These are phyloP conservation scores for Acanthamoeba castellanii DNA, from an alignment of 208 protist genomes.

Conservation along the genomic window DNA sequence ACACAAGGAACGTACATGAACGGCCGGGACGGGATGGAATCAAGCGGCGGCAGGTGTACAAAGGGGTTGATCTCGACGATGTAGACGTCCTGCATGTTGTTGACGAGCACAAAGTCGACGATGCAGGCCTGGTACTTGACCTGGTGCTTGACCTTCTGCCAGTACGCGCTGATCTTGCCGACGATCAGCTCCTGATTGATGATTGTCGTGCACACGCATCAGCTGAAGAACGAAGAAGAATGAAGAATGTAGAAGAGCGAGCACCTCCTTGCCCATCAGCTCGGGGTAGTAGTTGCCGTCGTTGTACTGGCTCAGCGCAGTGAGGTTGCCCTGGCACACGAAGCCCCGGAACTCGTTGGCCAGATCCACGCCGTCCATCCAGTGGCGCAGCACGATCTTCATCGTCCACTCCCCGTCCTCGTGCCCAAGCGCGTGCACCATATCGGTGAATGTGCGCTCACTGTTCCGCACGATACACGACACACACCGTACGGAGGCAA, in stretches of 20 bases:
- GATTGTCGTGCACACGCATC: no score
- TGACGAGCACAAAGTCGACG: conserved; percentile 70
- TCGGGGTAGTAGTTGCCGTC: conserved; percentile 60
- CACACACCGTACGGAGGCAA: neutral
- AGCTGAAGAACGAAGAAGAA: neutral
- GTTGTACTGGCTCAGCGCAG: conserved; percentile 67
- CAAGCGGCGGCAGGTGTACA: neutral
- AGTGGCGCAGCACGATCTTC: conserved; percentile 63
- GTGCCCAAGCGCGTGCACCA: neutral
- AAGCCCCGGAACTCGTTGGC: conserved; percentile 67
- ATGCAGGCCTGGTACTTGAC: conserved; percentile 45
- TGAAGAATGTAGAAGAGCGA: neutral
- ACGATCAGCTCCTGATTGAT: conserved; percentile 30
- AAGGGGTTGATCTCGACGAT: conserved; percentile 72
- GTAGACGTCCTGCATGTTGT: conserved; percentile 45
- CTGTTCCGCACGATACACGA: neutral
- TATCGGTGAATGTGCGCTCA: conserved; percentile 64
- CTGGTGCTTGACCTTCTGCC: neutral
- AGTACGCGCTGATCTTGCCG: neutral
- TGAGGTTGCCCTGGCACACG: conserved; percentile 36
- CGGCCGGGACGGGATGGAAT: no score
- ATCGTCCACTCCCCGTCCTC: conserved; percentile 53
- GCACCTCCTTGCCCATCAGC: conserved; percentile 2
- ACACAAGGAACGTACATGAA: no score
- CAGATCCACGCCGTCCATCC: conserved; percentile 66